phyloP scores from a whole-genome alignment of 2,329 filamentous ascomycete genomes.

The Cordyceps fumosorosea region DNA sequence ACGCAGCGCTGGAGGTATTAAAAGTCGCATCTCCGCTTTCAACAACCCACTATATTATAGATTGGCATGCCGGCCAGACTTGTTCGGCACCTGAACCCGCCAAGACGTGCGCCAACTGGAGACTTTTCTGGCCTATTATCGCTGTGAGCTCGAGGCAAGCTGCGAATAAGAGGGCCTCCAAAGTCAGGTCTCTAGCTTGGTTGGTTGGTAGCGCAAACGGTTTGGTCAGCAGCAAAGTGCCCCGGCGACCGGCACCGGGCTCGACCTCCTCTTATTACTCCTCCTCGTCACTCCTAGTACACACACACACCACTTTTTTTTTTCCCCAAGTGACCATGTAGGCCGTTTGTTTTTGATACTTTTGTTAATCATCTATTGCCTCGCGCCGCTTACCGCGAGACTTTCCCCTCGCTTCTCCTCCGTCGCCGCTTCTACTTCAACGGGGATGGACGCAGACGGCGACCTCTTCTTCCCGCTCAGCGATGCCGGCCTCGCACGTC shows the following conservation, averaged over 20 bases:
- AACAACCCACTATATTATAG: too few relatives aligned
- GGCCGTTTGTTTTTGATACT: not conserved
- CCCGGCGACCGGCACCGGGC: not conserved
- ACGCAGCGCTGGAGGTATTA: too few relatives aligned
- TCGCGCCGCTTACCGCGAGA: not conserved
- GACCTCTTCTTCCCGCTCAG: constrained; percentile 4
- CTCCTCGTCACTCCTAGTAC: not conserved
- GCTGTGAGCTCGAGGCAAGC: too few relatives aligned
- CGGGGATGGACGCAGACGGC: constrained; percentile 4
- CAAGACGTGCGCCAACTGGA: too few relatives aligned
- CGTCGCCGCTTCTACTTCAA: not conserved
- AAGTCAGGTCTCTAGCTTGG: too few relatives aligned
- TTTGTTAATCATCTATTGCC: not conserved
- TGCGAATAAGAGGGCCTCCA: too few relatives aligned
- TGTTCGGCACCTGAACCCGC: too few relatives aligned
- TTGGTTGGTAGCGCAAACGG: not conserved
- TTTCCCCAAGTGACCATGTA: not conserved
- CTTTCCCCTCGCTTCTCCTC: not conserved
- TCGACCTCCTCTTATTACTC: not conserved
- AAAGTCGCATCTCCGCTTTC: too few relatives aligned
- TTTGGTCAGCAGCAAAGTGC: not conserved
- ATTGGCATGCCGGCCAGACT: too few relatives aligned
- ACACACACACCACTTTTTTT: not conserved
- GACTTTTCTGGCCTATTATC: too few relatives aligned
- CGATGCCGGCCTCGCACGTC: constrained; percentile 1